Base-by-base conservation (phyloP, 75 land plant genomes). In the Selaginella tamariscina region DNA sequence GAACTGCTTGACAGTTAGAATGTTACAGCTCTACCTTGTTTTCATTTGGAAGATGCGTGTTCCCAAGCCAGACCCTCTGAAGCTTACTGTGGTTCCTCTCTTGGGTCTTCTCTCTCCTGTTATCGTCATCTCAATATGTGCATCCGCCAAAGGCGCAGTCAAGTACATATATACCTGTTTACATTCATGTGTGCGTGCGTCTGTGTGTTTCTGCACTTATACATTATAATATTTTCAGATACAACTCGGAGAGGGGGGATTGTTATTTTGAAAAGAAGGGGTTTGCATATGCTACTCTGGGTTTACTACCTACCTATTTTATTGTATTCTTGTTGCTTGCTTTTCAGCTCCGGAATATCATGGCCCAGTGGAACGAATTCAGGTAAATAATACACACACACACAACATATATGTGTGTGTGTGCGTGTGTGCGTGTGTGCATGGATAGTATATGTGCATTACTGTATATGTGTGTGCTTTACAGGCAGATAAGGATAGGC, bases 401-500 rank as follows among this genome's bases (percentile, higher is more conserved):
- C 49, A 39, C 15, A 5, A 5, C 49, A 5, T 39, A 15, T 15
- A 15, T 15, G 49, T 39, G 49, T 39, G n/a, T n/a, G n/a, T n/a
- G n/a, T n/a, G n/a, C n/a, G n/a, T n/a, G n/a, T n/a, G n/a, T n/a
- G n/a, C n/a, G n/a, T n/a, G n/a, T n/a, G n/a, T n/a, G n/a, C n/a
- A n/a, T n/a, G n/a, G n/a, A n/a, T n/a, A n/a, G n/a, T n/a, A n/a
- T n/a, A n/a, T n/a, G n/a, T n/a, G n/a, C n/a, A n/a, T n/a, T 15
- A 39, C 15, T 39, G 11, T 5, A 39, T 15, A 5, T 15, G 49
- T 5, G 11, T 15, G 49, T 39, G 49, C 15, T 32, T 70, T 54
- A 49, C 79, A 77, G 79, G 77, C 20, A 73, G 29, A 77, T 77
- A 18, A 54, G 76, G 29, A 73, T 66, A 9, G 79, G 79, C 26